Conservation (phyloP, 225 moss, liverwort and hornwort species). For the Asterella californica region DNA sequence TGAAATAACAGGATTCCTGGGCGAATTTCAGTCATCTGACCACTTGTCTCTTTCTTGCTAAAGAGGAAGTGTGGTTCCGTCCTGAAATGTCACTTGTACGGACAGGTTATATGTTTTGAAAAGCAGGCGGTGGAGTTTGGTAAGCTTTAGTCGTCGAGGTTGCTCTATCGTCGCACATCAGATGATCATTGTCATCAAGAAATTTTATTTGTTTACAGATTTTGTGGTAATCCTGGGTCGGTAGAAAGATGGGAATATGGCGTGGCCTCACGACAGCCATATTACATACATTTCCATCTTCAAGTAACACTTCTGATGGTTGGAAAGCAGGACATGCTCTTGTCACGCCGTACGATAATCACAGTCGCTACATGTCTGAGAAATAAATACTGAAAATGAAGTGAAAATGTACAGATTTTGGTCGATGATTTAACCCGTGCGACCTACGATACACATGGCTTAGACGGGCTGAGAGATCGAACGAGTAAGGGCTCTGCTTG, state of each 20-base stretch:
- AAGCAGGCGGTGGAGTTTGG: background rate
- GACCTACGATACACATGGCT: conserved; percentile 58
- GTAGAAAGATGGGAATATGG: background rate
- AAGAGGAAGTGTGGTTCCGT: background rate
- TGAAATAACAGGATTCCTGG: background rate
- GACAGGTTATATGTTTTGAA: background rate
- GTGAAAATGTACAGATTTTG: conserved; percentile 47
- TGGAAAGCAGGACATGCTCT: background rate
- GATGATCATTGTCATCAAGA: background rate
- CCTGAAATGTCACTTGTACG: background rate
- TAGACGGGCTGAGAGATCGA: conserved; percentile 46
- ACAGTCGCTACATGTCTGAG: background rate
- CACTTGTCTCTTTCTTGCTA: background rate
- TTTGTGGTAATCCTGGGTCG: background rate
- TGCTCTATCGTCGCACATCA: background rate
- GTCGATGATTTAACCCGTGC: conserved; percentile 60
- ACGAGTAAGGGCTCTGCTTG: conserved; percentile 47
- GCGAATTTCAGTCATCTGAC: background rate
- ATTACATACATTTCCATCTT: too few relatives aligned
- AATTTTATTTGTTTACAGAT: background rate
- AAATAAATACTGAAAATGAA: background rate
- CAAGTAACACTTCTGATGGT: too few relatives aligned
- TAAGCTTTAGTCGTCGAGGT: background rate
- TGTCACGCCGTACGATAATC: too few relatives aligned
- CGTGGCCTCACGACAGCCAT: background rate